Conservation (phyloP, 2,329 filamentous ascomycete species). For the Dryadomyces quercivorus region DNA sequence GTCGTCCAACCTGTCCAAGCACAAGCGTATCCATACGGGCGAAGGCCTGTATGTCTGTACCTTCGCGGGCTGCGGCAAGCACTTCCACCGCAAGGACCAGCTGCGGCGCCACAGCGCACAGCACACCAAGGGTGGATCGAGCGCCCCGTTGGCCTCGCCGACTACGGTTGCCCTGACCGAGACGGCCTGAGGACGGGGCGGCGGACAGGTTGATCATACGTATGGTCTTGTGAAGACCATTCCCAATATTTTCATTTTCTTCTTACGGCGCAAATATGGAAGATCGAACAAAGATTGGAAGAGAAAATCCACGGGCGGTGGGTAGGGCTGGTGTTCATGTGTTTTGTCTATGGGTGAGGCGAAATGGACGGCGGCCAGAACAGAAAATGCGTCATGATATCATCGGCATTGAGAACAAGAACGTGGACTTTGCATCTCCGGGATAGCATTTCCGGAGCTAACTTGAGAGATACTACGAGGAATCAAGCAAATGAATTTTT, state of each 20-base stretch:
- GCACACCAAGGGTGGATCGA: constrained; percentile 14
- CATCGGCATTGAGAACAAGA: not conserved
- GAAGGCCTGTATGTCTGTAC: constrained; percentile 38
- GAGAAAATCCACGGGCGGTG: not conserved
- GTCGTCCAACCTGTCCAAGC: constrained; percentile 55
- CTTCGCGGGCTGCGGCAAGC: constrained; percentile 36
- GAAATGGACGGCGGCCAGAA: not conserved
- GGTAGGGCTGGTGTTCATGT: not conserved
- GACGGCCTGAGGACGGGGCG: not conserved
- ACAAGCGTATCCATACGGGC: constrained; percentile 47
- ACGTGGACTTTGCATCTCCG: no score
- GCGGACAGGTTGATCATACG: not conserved
- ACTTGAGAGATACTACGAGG: not conserved
- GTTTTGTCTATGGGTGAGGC: no score
- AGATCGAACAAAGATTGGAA: not conserved
- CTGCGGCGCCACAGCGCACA: constrained; percentile 40
- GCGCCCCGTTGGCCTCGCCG: not conserved
- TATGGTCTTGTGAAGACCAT: not conserved
- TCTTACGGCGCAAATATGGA: not conserved
- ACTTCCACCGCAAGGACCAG: constrained; percentile 49
- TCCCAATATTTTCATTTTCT: not conserved
- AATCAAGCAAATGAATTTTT: not conserved
- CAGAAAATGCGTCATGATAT: not conserved
- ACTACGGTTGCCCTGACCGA: not conserved
- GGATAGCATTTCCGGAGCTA: not conserved